A percentile compares a stretch with the other conserved stretches of the same genome.
Conservation (phyloP, 768 basidiomycete species). For the Amanita rimosa region DNA sequence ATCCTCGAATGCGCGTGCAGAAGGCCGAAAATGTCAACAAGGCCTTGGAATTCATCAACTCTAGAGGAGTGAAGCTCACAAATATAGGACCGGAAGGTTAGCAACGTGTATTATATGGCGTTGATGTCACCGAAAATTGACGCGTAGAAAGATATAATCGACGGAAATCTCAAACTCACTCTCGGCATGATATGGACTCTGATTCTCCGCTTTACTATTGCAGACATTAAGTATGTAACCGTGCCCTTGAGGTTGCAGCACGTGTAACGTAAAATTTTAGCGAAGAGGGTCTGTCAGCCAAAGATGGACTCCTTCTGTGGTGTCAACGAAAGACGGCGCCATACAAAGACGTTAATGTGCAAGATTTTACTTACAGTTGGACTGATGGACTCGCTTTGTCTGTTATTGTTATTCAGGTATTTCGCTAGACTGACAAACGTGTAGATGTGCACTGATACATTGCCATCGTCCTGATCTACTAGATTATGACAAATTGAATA, state of each 20-base stretch:
- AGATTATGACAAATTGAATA: conserved; percentile 80
- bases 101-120: neutral
- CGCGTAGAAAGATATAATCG: conserved; percentile 75
- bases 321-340: conserved; percentile 92
- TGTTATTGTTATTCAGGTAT: conserved; percentile 19
- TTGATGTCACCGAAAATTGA: conserved; percentile 1
- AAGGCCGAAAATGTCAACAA: conserved; percentile 98
- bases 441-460: conserved; percentile 93
- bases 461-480: conserved; percentile 93
- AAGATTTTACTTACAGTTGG: conserved; percentile 91
- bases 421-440: conserved; percentile 4
- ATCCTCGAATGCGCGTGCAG: conserved; percentile 86
- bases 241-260: neutral
- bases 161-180: conserved; percentile 96
- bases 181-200: conserved; percentile 99
- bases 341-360: conserved; percentile 87
- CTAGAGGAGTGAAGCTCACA: conserved; percentile 88
- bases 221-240: conserved; percentile 79
- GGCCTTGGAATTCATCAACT: conserved; percentile 91
- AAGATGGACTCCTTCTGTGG: conserved; percentile 95
- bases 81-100: conserved; percentile 95
- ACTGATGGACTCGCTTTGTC: conserved; percentile 92
- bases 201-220: conserved; percentile 94
- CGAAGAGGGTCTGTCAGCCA: conserved; percentile 97
- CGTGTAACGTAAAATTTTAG: conserved; percentile 26